Base-by-base conservation (phyloP, 805 yeast genomes). In the Cyberlindnera euphorbiae region DNA sequence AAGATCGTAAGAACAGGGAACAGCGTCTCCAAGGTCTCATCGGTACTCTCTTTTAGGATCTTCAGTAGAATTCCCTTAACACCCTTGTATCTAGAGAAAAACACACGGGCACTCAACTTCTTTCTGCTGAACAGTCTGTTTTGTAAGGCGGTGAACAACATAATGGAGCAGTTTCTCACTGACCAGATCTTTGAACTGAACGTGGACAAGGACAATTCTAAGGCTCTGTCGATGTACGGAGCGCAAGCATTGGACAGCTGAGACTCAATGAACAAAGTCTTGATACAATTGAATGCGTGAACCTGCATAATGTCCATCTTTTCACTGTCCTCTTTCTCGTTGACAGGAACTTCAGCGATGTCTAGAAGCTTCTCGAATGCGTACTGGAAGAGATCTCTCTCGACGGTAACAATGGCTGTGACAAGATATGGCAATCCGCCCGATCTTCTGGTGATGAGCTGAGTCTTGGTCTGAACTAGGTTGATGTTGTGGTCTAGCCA, bases 371-470 rank as follows among this genome's bases (percentile, higher is more conserved):
- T 51, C 1, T 63, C 59, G 47, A 86, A 73, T 0, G 94, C 73
- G 8, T 53, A 39, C 5, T 59, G 56, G 30, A 83, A 56, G 17
- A 79, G 53, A 1, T 65, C 64, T 19, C 62, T 58, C 27, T 50
- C 52, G 1, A 52, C 56, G 1, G 76, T 66, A n/a, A 89, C 63
- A 13, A 86, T 73, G 1, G 84, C 93, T 1, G 93, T 73, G 11
- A 90, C 66, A 35, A 90, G 63, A 49, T 66, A 81, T 2, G 97
- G 97, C 13, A 93, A 60, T 0, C 97, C 97, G 3, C 96, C 97
- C 1, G 97, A 88, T 45, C 97, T 68, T 55, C 97, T 71, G 0
- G 95, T 83, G 34, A 89, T 82, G 30, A 74, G 71, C 49, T 86
- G 89, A 0, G 82, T 66, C 47, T 72, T 75, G 1, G 65, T 64